Evolutionary conservation across 106 monocot species (phyloP).

Genomic region (Phalaenopsis aphrodite): DNA sequence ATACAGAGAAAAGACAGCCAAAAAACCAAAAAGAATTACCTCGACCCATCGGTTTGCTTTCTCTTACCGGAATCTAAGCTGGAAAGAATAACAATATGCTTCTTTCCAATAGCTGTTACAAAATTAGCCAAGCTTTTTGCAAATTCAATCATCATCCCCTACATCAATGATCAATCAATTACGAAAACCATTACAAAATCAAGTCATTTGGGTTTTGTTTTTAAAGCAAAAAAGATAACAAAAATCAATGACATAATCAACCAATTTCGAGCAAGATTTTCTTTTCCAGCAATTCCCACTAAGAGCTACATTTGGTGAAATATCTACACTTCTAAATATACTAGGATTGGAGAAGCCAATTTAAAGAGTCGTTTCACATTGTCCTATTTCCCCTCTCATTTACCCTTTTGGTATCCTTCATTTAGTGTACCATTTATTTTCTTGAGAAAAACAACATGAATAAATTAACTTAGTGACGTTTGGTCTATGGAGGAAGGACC

Average conservation of each 20-base stretch:
- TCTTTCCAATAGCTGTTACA: conserved; percentile 46
- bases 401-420: neutral
- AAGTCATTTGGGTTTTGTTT: neutral
- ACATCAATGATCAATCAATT: conserved; percentile 8
- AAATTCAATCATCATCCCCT: conserved; percentile 94
- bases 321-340: too few relatives aligned
- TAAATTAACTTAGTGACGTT: neutral
- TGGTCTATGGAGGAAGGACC: neutral
- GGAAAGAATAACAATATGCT: conserved; percentile 80
- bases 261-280: neutral
- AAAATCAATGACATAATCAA: neutral
- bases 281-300: neutral
- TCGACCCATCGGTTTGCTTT: conserved; percentile 57
- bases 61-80: conserved; percentile 90
- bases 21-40: conserved; percentile 20
- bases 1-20: neutral
- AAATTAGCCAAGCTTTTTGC: conserved; percentile 72
- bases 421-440: neutral
- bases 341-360: neutral
- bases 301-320: neutral
- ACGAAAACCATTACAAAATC: neutral
- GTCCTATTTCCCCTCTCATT: neutral
- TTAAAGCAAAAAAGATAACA: neutral
- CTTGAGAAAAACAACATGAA: neutral
- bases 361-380: neutral